Evolutionary conservation across 2,329 filamentous ascomycete species (phyloP), one percentile per base, ranked within the genome.

Genomic region (Talaromyces piceae): DNA sequence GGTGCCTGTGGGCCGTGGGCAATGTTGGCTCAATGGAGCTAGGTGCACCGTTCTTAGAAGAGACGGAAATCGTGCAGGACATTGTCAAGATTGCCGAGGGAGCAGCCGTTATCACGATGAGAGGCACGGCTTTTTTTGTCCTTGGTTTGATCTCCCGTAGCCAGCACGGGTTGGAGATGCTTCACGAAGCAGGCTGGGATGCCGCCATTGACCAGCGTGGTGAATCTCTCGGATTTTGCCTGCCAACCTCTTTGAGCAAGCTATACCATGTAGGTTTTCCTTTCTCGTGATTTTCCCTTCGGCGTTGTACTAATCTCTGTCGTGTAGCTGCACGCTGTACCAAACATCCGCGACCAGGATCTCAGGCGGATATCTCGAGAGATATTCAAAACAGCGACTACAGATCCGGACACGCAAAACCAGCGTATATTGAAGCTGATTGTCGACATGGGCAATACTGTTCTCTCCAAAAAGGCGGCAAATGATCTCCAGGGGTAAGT

Each of bases 11-110:
- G 93, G 93, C 93, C 0, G 90, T 98, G 1, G 93, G 93, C 22
- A 98, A 98, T 60, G 91, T 98, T 31, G 93, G 93, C 0, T 96
- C 91, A 0, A 97, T 98, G 91, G 91, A 97, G 61, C 82, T 96
- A 1, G 93, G 93, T 1, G 91, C 91, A 1, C 90, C 90, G 0
- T 98, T 98, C 66, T 77, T 98, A 3, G 93, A 96, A 68, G 84
- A 87, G 51, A 88, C 83, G 31, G 88, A 96, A 58, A 89, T 97
- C 31, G 89, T 97, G 16, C 82, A 86, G 62, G 82, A 86, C 56
- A 91, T 98, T 56, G 83, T 97, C 44, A 78, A 83, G 56, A 96
- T 98, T 64, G 93, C 93, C 1, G 88, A 95, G 66, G 75, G 77
- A 25, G 91, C 93, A 39, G 84, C 91, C 58, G 87, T 98, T 46